Evolutionary conservation across 164 flowering plant genomes (phyloP), one percentile per base, ranked within the genome.

Genomic region (Amborella trichopoda): DNA sequence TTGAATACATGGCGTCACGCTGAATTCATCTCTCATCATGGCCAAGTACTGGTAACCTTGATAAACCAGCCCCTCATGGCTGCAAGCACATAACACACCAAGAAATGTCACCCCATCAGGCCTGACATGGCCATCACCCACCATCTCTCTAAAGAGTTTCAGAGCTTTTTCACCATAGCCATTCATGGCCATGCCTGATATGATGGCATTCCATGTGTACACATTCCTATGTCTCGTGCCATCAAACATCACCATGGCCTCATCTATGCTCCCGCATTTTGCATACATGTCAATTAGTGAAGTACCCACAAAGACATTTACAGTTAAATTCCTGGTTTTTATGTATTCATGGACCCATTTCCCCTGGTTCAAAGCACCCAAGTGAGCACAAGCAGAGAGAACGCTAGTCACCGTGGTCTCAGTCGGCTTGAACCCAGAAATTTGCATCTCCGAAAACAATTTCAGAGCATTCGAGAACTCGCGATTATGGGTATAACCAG

Each of bases 401-500:
- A 30, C 40, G 6, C 16, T 48, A 48, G 34, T 40, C 51, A 33
- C 34, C 14, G 51, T 48, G 34, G 34, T 40, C 26, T 32, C 51
- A 32, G 23, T 48, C 10, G 40, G 40, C 34, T 48, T 28, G 23
- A 48, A 16, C 2, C 26, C 40, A 26, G 23, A 33, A 30, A 20
- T 12, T 18, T 48, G 51, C 51, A 48, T 48, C 13, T 48, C 40
- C 12, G 20, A 30, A 17, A 48, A 48, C 26, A 48, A 3, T 9
- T 23, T 12, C 21, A 48, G 51, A 20, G 51, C 51, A 22, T 48
- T 27, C 4, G 40, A 6, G 34, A 55, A 38, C 19, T 81, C 70
- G 6, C 87, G 69, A 13, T 57, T 61, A 57, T 77, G 79, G 2
- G 79, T 64, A 25, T 63, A 60, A 11, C 78, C 87, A 40, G 71